Percentiles rank a stretch among this genome's conserved stretches.
Conservation (phyloP, 177 flowering plant species). For the Vitis hybrid region DNA sequence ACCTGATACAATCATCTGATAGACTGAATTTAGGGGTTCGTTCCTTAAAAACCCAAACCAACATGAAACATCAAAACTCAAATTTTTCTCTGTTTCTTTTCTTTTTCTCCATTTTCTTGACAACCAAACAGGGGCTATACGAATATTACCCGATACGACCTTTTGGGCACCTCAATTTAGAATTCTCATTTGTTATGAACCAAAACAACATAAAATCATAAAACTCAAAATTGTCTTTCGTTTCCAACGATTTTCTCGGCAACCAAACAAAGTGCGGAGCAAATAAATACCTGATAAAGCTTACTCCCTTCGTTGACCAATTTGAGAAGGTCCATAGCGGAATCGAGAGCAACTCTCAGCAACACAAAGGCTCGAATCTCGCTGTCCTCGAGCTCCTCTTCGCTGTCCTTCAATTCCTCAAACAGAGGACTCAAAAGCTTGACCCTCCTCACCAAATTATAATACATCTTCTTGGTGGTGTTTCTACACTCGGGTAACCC, state of each 20-base stretch:
- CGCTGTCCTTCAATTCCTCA: constrained; percentile 72
- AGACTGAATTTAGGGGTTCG: background rate
- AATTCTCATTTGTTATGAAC: too few species aligned
- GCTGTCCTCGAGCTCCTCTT: constrained; percentile 31
- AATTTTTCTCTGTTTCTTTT: background rate
- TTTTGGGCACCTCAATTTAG: too few species aligned
- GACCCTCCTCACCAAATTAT: constrained; percentile 70
- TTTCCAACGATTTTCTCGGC: background rate
- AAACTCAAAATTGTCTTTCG: background rate
- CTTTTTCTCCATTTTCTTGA: background rate
- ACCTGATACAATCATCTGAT: too few species aligned
- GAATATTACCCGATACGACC: background rate
- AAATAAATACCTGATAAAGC: constrained; percentile 61
- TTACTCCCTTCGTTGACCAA: constrained; percentile 69
- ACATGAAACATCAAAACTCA: background rate
- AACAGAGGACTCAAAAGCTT: constrained; percentile 85
- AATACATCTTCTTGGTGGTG: constrained; percentile 55
- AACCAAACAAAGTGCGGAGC: constrained; percentile 1
- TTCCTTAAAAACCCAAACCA: background rate
- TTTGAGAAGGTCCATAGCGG: constrained; percentile 51
- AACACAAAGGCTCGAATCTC: constrained; percentile 38
- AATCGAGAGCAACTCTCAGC: constrained; percentile 46
- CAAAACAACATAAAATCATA: background rate
- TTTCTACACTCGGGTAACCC: constrained; percentile 64
- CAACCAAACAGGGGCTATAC: background rate